A percentile compares a stretch with the other conserved stretches of the same genome.
These are phyloP conservation scores for Cytospora paraplurivora DNA, from an alignment of 2,329 filamentous ascomycete genomes.

Conservation along the genomic window DNA sequence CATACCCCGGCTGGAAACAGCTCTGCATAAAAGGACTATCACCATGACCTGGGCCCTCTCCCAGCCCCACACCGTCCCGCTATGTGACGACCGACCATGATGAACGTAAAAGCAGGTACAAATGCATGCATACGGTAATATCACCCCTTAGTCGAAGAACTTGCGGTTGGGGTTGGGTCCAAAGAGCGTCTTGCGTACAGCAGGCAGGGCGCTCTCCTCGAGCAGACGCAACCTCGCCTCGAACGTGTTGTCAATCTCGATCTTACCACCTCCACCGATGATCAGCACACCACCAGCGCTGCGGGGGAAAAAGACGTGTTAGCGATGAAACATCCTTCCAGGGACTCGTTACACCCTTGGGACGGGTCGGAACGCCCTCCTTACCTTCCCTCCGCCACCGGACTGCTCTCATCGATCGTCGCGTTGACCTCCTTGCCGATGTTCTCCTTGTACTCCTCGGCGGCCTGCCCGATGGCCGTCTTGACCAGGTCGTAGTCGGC, in stretches of 20 bases:
- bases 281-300: conserved; percentile 85
- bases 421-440: conserved; percentile 69
- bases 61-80: conserved; percentile 13
- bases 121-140: conserved; percentile 11
- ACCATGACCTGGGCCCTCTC: conserved; percentile 4
- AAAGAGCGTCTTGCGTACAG: conserved; percentile 83
- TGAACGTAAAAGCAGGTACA: conserved; percentile 16
- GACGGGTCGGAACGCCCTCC: conserved; percentile 42
- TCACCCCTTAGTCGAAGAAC: conserved; percentile 77
- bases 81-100: conserved; percentile 22
- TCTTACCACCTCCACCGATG: conserved; percentile 83
- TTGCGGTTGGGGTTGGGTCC: conserved; percentile 94
- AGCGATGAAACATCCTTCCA: conserved; percentile 6
- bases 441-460: conserved; percentile 81
- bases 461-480: conserved; percentile 76
- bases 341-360: not conserved
- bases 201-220: conserved; percentile 81
- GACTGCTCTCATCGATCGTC: conserved; percentile 75
- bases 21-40: not conserved
- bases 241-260: conserved; percentile 98
- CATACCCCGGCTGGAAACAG: conserved; percentile 5
- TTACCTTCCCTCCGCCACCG: conserved; percentile 81
- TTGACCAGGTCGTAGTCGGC: conserved; percentile 75
- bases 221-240: conserved; percentile 87
- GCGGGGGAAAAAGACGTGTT: conserved; percentile 17